Evolutionary conservation across 495 filamentous ascomycete species (phyloP), one percentile per base, ranked within the genome.

Genomic region (Haplographium delicatum): DNA sequence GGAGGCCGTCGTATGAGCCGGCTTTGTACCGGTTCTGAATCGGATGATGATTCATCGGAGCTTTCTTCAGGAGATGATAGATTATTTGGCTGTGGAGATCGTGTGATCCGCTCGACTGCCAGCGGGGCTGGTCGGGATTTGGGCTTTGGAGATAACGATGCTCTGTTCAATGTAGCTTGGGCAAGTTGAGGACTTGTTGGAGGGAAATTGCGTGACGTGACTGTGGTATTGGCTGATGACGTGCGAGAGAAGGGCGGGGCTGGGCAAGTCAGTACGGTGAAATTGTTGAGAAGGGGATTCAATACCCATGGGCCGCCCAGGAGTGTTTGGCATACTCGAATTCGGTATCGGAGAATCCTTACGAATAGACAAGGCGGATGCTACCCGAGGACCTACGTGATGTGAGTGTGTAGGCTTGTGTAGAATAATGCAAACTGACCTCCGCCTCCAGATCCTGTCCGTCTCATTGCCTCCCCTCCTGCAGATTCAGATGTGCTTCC

Each of bases 361-460:
- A 23, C 84, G 79, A 25, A 80, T 67, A 4, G 81, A 80, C 25
- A 88, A 70, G 1, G 82, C 71, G 10, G 82, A 86, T 0, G 83
- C 78, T 23, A 69, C 67, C 44, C 77, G 67, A 18, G 73, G 67
- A 31, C 76, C 83, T 78, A 59, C 57, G 35, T 2, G 27, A 24
- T 35, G 47, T 46, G 22, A 47, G 30, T 24, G 42, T 41, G 18
- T 9, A 24, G 24, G 9, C 11, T 51, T 50, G 19, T 46, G 37
- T 26, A 18, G 19, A 11, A 10, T 15, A 42, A 13, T 9, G 30
- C 44, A 33, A 24, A 35, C 31, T 44, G 33, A 59, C 47, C 54
- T 62, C 63, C 74, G 69, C 80, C 81, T 49, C 70, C 72, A 43
- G 78, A 83, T 22, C 74, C 74, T 19, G 70, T 70, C 33, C 82